Base-by-base conservation (phyloP, 192 early-diverging fungal species). In the Linnemannia exigua region DNA sequence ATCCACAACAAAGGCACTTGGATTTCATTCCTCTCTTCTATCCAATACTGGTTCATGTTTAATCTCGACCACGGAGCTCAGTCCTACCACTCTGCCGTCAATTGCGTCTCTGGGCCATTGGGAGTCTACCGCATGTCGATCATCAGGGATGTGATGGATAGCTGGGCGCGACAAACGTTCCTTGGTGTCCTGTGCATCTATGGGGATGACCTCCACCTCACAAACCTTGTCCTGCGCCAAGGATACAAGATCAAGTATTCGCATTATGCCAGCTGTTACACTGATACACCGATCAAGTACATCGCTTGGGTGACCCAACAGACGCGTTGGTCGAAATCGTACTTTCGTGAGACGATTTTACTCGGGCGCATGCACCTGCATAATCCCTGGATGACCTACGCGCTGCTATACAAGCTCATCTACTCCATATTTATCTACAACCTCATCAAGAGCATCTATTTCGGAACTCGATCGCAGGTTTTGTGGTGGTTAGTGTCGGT, bases 31-130 rank as follows among this genome's bases (percentile, higher is more conserved):
- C 79, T 92, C 74, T 92, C 91, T 5, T 89, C 88, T 11, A 47
- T 92, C 15, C 90, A 92, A 22, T 92, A 92, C 70, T 88, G 88
- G 89, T 87, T 92, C 81, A 92, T 92, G 4, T 92, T 92, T 48
- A 92, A 92, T 81, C 89, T 92, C 38, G 91, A 92, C 77, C 79
- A 92, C 47, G 89, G 90, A 0, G 89, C 89, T 8, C 91, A 93
- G 50, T 89, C 88, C 11, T 91, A 87, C 66, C 79, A 89, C 63
- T 76, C 87, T 33, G 80, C 79, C 75, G 91, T 92, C 33, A 91
- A 88, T 9, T 92, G 91, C 73, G 91, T 92, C 20, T 92, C 91
- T 41, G 91, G 91, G 14, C 91, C 91, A 0, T 80, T 92, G 72
- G 91, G 91, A 28, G 77, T 92, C 38, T 92, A 92, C 70, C 75